Evolutionary conservation across 2,329 filamentous ascomycete species (phyloP), one percentile per base, ranked within the genome.

Genomic region (Microcyclosporella mali): DNA sequence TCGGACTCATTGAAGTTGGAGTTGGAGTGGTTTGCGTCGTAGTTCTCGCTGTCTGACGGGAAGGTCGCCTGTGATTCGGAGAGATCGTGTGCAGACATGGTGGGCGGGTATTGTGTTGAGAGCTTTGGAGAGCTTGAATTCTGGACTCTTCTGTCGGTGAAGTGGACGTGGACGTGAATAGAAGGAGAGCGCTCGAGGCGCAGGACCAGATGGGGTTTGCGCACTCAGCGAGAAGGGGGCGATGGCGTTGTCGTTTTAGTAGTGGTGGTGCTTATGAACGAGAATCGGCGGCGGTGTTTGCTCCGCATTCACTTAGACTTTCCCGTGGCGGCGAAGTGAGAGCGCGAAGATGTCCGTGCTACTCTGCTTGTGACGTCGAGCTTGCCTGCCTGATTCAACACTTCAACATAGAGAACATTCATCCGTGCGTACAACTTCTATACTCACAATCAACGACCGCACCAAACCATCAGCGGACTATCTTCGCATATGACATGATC

Each of bases 31-130:
- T 69, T 66, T 30, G 74, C 78, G 40, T 82, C 83, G 68, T 92
- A 90, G 65, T 83, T 83, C 68, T 90, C 85, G 71, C 82, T 88
- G 71, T 92, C 86, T 38, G 85, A 88, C 54, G 76, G 82, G 59
- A 89, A 84, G 40, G 84, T 89, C 60, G 88, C 73, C 67, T 81
- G 79, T 43, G 83, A 88, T 64, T 83, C 80, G 64, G 81, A 74
- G 60, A 88, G 75, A 39, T 55, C 46, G 51, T 33, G 45, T 36
- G 72, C 72, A 37, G 77, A 68, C 79, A 81, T 83, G 45, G 21
- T 9, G 21, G 21, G 21, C 21, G 21, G 21, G 6, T 25, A 9
- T 9, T 25, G 21, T 9, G 21, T 4, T 25, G 21, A 25, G 21
- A 25, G 21, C 21, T 25, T 25, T 25, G 21, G 21, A 9, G 21